These are phyloP conservation scores for Aureobasidium sp. DNA, from an alignment of 2,329 filamentous ascomycete genomes.

Conservation along the genomic window DNA sequence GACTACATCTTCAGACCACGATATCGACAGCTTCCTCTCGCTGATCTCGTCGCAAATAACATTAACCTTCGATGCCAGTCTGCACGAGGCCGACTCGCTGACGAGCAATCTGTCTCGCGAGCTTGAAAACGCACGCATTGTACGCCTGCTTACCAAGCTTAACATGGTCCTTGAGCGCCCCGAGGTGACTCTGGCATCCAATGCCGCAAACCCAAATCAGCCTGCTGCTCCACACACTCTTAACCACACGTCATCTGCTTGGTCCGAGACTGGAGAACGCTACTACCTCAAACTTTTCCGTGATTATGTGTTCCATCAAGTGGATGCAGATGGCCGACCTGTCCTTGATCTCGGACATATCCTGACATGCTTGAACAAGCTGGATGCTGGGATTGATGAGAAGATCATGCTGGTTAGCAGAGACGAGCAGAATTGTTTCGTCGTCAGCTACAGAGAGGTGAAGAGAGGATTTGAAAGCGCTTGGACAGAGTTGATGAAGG, in stretches of 20 bases:
- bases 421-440: constrained; percentile 82
- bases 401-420: constrained; percentile 77
- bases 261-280: constrained; percentile 88
- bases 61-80: constrained; percentile 65
- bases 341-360: constrained; percentile 85
- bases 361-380: constrained; percentile 76
- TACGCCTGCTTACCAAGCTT: constrained; percentile 75
- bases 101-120: constrained; percentile 67
- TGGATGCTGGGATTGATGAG: constrained; percentile 85
- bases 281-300: constrained; percentile 93
- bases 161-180: constrained; percentile 84
- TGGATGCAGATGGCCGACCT: constrained; percentile 75
- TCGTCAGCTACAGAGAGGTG: constrained; percentile 85
- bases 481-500: constrained; percentile 52
- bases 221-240: constrained; percentile 24
- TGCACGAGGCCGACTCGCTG: constrained; percentile 73
- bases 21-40: constrained; percentile 70
- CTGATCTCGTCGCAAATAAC: constrained; percentile 74
- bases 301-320: constrained; percentile 95
- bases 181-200: constrained; percentile 49
- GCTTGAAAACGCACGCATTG: constrained; percentile 81
- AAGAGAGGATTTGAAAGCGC: constrained; percentile 58
- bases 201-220: constrained; percentile 39
- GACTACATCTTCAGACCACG: constrained; percentile 47
- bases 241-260: constrained; percentile 38